A percentile compares a stretch with the other conserved stretches of the same genome.
Conservation (phyloP, 2,329 filamentous ascomycete genomes). For the Apiospora pterosperma region DNA sequence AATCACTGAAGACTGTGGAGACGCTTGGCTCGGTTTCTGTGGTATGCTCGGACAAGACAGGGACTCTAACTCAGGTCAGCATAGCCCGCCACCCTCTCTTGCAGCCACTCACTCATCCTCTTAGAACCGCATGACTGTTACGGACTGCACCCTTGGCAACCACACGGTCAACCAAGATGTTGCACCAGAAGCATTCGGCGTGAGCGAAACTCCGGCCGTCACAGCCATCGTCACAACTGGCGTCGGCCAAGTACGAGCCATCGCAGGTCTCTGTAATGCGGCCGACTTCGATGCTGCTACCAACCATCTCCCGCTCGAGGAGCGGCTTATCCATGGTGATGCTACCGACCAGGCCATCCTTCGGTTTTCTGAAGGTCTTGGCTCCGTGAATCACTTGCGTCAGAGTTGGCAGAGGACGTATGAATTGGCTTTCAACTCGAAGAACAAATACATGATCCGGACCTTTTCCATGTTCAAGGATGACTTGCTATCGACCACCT, state of each 20-base stretch:
- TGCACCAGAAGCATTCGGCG: slow-evolving; percentile 15
- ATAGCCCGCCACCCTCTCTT: slow-evolving; percentile 70
- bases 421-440: slow-evolving; percentile 47
- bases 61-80: slow-evolving; percentile 55
- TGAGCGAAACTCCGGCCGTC: slow-evolving; percentile 15
- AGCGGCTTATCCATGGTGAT: slow-evolving; percentile 36
- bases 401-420: slow-evolving; percentile 21
- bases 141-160: slow-evolving; percentile 2
- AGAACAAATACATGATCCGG: slow-evolving; percentile 48
- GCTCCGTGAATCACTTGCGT: slow-evolving; percentile 11
- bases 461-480: slow-evolving; percentile 43
- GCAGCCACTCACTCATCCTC: slow-evolving; percentile 44
- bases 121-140: slow-evolving; percentile 5
- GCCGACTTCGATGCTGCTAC: slow-evolving; percentile 37
- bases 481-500: slow-evolving; percentile 18
- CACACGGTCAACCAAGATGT: slow-evolving; percentile 4
- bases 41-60: slow-evolving; percentile 3
- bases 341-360: slow-evolving; percentile 41
- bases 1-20: slow-evolving; percentile 5
- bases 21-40: slow-evolving; percentile 5
- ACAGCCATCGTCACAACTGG: not conserved
- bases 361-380: slow-evolving; percentile 31
- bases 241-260: slow-evolving; percentile 6
- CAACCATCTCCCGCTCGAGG: slow-evolving; percentile 28
- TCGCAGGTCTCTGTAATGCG: slow-evolving; percentile 38